Percentiles rank a stretch among this genome's conserved stretches.
These are phyloP conservation scores for Striga hermonthica DNA, from an alignment of 305 asterid genomes.

Conservation along the genomic window DNA sequence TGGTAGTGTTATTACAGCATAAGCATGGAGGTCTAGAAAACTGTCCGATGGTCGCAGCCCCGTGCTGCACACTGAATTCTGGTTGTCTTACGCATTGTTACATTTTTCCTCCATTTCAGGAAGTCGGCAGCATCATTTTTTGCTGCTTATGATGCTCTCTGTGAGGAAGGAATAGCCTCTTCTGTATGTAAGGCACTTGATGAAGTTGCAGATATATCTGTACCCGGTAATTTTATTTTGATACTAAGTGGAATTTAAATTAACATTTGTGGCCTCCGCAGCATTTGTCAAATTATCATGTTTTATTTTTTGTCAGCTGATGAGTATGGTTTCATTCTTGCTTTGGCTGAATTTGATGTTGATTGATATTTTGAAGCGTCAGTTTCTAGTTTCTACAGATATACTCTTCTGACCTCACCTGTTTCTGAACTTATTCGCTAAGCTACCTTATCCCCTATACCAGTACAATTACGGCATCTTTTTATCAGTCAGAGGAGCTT, in stretches of 20 bases:
- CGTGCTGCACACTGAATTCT: not conserved
- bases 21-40: constrained; percentile 6
- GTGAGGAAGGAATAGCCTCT: constrained; percentile 98
- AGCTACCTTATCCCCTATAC: constrained; percentile 13
- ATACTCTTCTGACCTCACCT: constrained; percentile 22
- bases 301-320: constrained; percentile 24
- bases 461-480: constrained; percentile 10
- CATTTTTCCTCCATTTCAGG: constrained; percentile 46
- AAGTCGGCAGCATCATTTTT: constrained; percentile 91
- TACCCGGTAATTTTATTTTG: constrained; percentile 58
- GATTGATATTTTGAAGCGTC: constrained; percentile 11
- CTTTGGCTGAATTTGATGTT: constrained; percentile 14
- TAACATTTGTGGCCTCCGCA: constrained; percentile 13
- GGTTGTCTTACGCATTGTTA: constrained; percentile 19
- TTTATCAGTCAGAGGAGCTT: constrained; percentile 2
- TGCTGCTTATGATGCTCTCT: constrained; percentile 88
- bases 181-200: constrained; percentile 84
- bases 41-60: not conserved
- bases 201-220: constrained; percentile 87
- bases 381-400: constrained; percentile 25
- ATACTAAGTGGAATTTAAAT: constrained; percentile 24
- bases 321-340: constrained; percentile 26
- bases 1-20: constrained; percentile 14
- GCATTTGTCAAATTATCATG: constrained; percentile 4
- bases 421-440: constrained; percentile 17